Evolutionary conservation across 169 alveolate genomes (phyloP).

Genomic region (Cryptosporidium baileyi): DNA sequence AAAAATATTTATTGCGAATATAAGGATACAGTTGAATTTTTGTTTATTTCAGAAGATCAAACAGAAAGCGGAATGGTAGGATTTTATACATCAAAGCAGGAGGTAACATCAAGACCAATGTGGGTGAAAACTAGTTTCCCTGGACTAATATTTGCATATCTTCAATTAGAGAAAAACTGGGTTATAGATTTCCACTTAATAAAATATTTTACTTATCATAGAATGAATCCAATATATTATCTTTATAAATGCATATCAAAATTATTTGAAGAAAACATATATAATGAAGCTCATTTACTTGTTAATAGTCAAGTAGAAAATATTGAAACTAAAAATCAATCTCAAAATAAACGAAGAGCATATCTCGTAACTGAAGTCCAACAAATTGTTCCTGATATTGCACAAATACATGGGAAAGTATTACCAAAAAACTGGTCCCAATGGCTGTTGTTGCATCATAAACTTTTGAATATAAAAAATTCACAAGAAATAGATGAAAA

Average conservation of each 20-base stretch:
- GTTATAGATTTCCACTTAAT: constrained; percentile 25
- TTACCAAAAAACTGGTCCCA: constrained; percentile 30
- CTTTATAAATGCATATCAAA: neutral
- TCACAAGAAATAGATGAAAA: too few relatives aligned
- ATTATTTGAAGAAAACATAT: neutral
- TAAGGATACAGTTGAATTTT: constrained; percentile 47
- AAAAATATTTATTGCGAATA: constrained; percentile 23
- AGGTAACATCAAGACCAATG: constrained; percentile 41
- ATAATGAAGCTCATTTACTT: neutral
- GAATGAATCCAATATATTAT: constrained; percentile 8
- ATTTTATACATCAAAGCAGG: constrained; percentile 42
- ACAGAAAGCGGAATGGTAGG: constrained; percentile 28
- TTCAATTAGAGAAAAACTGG: constrained; percentile 66
- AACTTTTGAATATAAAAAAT: neutral
- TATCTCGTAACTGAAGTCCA: constrained; percentile 43
- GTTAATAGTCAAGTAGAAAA: neutral
- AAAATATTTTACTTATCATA: constrained; percentile 14
- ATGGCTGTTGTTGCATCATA: neutral
- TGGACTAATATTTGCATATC: constrained; percentile 41
- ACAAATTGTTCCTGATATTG: constrained; percentile 52
- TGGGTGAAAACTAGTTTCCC: constrained; percentile 64
- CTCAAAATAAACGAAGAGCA: constrained; percentile 3
- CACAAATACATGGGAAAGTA: constrained; percentile 53
- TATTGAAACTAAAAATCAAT: neutral
- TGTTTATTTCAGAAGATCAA: constrained; percentile 48